Percentiles rank a stretch among this genome's conserved stretches.
Evolutionary conservation across 345 rosid species (phyloP).

Genomic region (Stellera chamaejasme): DNA sequence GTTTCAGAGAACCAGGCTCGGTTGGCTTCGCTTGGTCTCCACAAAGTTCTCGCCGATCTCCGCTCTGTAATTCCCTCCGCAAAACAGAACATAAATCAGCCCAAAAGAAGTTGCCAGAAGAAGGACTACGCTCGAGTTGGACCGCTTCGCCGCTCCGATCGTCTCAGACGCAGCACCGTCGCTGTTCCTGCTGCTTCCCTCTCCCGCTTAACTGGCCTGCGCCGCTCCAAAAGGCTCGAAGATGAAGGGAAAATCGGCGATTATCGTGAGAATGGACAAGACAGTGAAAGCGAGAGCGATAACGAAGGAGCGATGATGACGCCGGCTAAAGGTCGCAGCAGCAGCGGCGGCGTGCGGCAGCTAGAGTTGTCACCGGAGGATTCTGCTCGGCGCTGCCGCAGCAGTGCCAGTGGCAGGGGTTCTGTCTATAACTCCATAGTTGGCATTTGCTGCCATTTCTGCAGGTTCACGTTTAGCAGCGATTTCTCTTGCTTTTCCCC

Average conservation of each 20-base stretch:
- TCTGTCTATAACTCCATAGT: slow-evolving; percentile 23
- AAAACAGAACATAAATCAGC: slow-evolving; percentile 11
- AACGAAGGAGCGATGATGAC: slow-evolving; percentile 3
- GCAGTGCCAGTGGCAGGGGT: slow-evolving; percentile 33
- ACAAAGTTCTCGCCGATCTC: slow-evolving; percentile 20
- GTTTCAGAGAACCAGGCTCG: slow-evolving; percentile 38
- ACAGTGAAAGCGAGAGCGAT: not conserved
- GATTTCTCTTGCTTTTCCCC: not conserved
- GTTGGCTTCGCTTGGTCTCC: slow-evolving; percentile 31
- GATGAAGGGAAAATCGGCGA: not conserved
- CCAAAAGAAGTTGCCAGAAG: slow-evolving; percentile 4
- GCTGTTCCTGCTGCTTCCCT: not conserved
- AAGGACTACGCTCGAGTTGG: slow-evolving; percentile 1
- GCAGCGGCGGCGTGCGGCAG: not conserved
- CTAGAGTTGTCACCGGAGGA: slow-evolving; percentile 21
- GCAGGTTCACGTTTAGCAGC: slow-evolving; percentile 22
- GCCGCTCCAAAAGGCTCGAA: slow-evolving; percentile 16
- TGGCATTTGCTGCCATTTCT: slow-evolving; percentile 41
- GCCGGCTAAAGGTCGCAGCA: slow-evolving; percentile 14
- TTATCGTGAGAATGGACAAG: not conserved
- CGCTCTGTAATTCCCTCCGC: slow-evolving; percentile 17
- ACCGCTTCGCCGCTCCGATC: slow-evolving; percentile 26
- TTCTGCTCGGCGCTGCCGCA: slow-evolving; percentile 29
- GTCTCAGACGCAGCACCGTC: slow-evolving; percentile 7
- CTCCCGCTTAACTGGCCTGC: not conserved